Evolutionary conservation across 345 rosid species (phyloP), one percentile per base, ranked within the genome.

Genomic region (Gossypium rotundifolium): DNA sequence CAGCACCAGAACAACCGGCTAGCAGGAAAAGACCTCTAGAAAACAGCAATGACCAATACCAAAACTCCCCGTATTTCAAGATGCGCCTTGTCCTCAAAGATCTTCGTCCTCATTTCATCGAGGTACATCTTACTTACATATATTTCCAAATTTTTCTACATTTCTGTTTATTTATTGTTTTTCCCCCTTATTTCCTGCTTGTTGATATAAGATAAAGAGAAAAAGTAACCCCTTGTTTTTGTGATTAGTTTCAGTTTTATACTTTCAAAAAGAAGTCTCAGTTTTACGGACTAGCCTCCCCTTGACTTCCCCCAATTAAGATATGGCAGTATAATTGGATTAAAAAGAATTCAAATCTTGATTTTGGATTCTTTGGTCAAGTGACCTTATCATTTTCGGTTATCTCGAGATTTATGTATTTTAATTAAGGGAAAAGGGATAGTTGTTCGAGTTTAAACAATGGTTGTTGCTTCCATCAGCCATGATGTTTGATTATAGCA

Each of bases 21-120:
- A 82, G 75, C 74, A 83, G 81, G 84, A 93, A 91, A 79, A 84
- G 91, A 65, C 71, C 87, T 2, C 84, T 81, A 64, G 97, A 89
- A 55, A 77, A 63, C 67, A 49, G 68, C 63, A 79, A 75, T 73
- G 78, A 51, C 40, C 80, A 76, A 70, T 29, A 83, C 33, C 88
- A 81, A 61, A 84, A 89, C 29, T 84, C 87, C 74, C 72, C 75
- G 73, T 85, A 86, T 86, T 85, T 74, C 88, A 89, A 87, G 84
- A 83, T 89, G 84, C 91, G 91, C 40, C 80, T 80, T 65, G 59
- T 87, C 70, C 75, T 89, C 70, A 83, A 75, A 53, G 89, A 89
- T 67, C 84, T 89, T 63, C 93, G 91, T 33, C 93, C 93, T 75
- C 84, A 83, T 60, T 68, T 89, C 72, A 72, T 87, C 72, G 88